Evolutionary conservation across 306 rosid species (phyloP).

Genomic region (Spatholobus suberectus): DNA sequence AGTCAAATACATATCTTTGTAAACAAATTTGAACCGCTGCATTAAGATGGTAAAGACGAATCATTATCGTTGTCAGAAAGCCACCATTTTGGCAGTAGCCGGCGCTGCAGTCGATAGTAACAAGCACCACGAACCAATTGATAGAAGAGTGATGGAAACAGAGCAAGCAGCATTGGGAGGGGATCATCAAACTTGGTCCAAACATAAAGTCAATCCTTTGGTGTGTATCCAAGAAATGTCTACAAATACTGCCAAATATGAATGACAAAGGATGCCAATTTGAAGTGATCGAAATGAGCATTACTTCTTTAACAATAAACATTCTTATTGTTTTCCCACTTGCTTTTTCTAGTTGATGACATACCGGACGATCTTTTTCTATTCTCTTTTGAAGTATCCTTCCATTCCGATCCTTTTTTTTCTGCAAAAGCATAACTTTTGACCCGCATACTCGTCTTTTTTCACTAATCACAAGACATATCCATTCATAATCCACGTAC

Average conservation of each 20-base stretch:
- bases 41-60: background rate
- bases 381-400: constrained; percentile 36
- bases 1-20: constrained; percentile 1
- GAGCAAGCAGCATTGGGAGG: background rate
- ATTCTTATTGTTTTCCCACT: constrained; percentile 59
- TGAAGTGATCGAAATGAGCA: constrained; percentile 8
- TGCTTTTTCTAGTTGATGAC: constrained; percentile 49
- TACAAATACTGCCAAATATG: constrained; percentile 42
- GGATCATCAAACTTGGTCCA: background rate
- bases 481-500: constrained; percentile 34
- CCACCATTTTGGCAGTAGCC: constrained; percentile 32
- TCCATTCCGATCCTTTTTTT: constrained; percentile 49
- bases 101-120: constrained; percentile 15
- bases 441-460: constrained; percentile 40
- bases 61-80: background rate
- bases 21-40: background rate
- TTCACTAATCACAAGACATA: constrained; percentile 32
- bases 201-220: constrained; percentile 3
- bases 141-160: constrained; percentile 18
- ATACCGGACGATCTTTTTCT: constrained; percentile 35
- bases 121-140: constrained; percentile 5
- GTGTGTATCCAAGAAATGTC: constrained; percentile 7
- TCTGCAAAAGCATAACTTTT: constrained; percentile 50
- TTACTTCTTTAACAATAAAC: constrained; percentile 31
- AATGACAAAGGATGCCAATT: background rate